A percentile compares a stretch with the other conserved stretches of the same genome.
Evolutionary conservation across 176 grass and related monocot species (phyloP).

Genomic region (Cymbopogon citratus): DNA sequence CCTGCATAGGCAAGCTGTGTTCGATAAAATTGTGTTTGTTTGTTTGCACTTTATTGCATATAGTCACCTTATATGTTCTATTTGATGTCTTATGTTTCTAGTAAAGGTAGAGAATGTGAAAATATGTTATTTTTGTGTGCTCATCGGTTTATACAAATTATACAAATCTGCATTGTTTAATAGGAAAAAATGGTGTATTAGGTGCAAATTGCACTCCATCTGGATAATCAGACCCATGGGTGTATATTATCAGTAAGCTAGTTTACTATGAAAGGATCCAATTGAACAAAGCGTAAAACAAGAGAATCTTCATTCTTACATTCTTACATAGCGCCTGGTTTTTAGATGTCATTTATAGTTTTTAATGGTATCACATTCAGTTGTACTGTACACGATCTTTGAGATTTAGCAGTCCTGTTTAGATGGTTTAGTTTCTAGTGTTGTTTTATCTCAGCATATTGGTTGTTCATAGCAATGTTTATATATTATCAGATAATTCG

Average conservation of each 20-base stretch:
- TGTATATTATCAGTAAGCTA: not conserved
- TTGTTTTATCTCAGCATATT: constrained; percentile 7
- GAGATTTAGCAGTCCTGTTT: not conserved
- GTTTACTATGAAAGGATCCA: constrained; percentile 5
- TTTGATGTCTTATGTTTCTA: too few species aligned
- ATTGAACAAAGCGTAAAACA: too few species aligned
- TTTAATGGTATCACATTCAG: not conserved
- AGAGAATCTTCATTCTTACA: not conserved
- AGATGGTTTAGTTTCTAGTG: not conserved
- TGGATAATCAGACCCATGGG: not conserved
- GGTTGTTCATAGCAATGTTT: not conserved
- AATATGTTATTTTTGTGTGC: not conserved
- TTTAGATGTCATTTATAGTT: not conserved
- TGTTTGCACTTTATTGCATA: too few species aligned
- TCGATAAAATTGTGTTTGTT: too few species aligned
- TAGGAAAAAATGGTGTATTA: not conserved
- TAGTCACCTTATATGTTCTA: too few species aligned
- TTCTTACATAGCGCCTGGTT: not conserved
- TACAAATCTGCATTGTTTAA: not conserved
- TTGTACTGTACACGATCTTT: not conserved
- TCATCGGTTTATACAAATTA: not conserved
- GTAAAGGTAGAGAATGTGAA: too few species aligned
- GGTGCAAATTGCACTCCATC: not conserved
- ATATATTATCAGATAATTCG: not conserved
- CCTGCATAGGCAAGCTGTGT: too few species aligned